phyloP scores from a whole-genome alignment of 2,329 filamentous ascomycete species.

The Pezicula rhizophila region DNA sequence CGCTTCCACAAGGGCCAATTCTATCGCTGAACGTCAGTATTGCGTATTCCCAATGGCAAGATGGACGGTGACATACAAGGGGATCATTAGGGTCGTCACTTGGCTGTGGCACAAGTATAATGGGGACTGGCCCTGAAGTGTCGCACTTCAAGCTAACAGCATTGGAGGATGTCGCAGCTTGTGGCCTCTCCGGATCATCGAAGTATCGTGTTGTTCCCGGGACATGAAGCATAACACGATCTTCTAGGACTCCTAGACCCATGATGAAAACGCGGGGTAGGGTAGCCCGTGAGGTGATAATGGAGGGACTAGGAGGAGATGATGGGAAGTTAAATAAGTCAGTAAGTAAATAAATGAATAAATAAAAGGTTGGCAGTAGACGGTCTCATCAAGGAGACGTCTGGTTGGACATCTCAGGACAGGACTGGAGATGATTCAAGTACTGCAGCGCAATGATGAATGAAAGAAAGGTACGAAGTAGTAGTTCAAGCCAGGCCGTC shows the following conservation, averaged over 20 bases:
- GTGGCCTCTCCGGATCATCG: constrained; percentile 48
- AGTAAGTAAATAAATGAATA: no score
- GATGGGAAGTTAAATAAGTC: no score
- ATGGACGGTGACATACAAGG: constrained; percentile 42
- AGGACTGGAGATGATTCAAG: no score
- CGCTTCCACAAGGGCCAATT: constrained; percentile 85
- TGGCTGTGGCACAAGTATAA: constrained; percentile 85
- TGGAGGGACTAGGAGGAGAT: no score
- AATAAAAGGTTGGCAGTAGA: no score
- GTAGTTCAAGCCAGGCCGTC: no score
- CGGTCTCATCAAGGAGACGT: no score
- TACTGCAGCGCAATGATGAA: no score
- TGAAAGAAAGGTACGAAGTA: no score
- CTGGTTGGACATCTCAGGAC: no score
- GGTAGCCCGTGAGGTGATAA: constrained; percentile 1
- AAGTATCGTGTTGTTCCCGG: constrained; percentile 67
- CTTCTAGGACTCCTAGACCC: constrained; percentile 70
- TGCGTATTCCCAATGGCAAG: neutral
- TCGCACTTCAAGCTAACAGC: constrained; percentile 63
- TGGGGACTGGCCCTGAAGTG: constrained; percentile 55
- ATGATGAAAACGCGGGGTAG: constrained; percentile 33
- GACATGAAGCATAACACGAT: constrained; percentile 59
- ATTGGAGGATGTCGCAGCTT: constrained; percentile 31
- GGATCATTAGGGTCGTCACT: constrained; percentile 89
- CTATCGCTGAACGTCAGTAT: constrained; percentile 31